Conservation (phyloP, 352 stramenopile species). For the Pythium pyrilobum region DNA sequence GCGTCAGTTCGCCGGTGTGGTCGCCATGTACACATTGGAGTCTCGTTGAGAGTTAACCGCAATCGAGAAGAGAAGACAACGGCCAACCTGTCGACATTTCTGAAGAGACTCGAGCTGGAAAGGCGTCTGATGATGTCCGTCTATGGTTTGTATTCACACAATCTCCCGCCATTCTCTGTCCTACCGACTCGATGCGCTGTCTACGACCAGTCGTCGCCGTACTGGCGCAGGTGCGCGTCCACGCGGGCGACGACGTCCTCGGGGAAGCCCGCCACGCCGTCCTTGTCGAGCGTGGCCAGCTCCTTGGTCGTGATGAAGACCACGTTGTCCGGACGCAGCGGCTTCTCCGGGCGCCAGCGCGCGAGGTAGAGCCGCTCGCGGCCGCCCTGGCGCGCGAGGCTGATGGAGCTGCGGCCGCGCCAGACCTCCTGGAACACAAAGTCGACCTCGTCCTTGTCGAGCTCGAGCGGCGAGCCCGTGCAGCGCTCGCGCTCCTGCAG, state of each 20-base stretch:
- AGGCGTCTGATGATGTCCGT: no score
- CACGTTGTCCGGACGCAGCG: conserved; percentile 76
- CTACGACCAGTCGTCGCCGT: conserved; percentile 48
- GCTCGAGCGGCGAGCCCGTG: conserved; percentile 49
- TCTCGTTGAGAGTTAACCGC: no score
- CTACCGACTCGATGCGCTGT: no score
- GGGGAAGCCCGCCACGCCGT: conserved; percentile 62
- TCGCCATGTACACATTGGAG: no score
- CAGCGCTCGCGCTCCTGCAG: conserved; percentile 71
- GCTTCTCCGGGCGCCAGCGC: conserved; percentile 71
- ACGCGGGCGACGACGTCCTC: conserved; percentile 60
- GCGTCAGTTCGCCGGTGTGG: no score
- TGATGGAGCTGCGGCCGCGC: conserved; percentile 70
- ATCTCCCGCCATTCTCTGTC: no score
- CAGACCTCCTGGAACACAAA: conserved; percentile 87
- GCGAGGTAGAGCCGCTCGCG: conserved; percentile 76
- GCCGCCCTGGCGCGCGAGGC: conserved; percentile 58
- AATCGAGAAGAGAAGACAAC: no score
- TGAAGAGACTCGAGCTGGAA: no score
- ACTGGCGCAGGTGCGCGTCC: conserved; percentile 54
- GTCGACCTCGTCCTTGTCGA: conserved; percentile 86
- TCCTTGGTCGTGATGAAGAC: conserved; percentile 86
- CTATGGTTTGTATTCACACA: no score
- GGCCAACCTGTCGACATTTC: no score
- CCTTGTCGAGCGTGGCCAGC: conserved; percentile 48